A percentile compares a stretch with the other conserved stretches of the same genome.
Conservation (phyloP, 352 stramenopile genomes). For the Phytophthora citrophthora region DNA sequence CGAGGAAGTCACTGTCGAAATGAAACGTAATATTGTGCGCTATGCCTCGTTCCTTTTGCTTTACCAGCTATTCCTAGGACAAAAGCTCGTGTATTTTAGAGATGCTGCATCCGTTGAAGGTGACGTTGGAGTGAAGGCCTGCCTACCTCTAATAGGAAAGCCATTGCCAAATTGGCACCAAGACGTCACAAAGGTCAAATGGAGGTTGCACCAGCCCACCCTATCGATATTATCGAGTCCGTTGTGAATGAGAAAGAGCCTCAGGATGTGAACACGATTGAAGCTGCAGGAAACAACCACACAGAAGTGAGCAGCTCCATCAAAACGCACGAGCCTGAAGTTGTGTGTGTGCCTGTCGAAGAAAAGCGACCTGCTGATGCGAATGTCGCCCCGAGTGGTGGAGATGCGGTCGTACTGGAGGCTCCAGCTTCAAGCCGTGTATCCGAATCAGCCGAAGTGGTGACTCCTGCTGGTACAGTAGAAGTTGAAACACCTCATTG, state of each 20-base stretch:
- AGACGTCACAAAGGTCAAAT: constrained; percentile 16
- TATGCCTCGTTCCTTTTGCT: constrained; percentile 15
- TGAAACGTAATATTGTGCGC: constrained; percentile 30
- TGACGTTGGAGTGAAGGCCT: background rate
- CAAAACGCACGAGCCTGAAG: constrained; percentile 8
- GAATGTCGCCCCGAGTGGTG: background rate
- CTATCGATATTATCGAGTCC: constrained; percentile 13
- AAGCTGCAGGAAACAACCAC: constrained; percentile 11
- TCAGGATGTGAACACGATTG: constrained; percentile 5
- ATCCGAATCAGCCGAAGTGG: constrained; percentile 17
- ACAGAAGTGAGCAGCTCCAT: background rate
- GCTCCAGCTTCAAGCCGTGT: background rate
- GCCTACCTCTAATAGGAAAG: background rate
- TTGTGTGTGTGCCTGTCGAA: constrained; percentile 3
- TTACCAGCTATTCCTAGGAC: constrained; percentile 12
- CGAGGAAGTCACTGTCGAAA: constrained; percentile 7
- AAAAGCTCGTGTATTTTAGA: background rate
- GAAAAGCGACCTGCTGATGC: constrained; percentile 14
- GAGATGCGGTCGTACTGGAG: background rate
- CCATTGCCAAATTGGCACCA: constrained; percentile 15
- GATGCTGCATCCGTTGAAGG: background rate
- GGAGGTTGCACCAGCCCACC: constrained; percentile 12
- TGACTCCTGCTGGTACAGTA: constrained; percentile 32
- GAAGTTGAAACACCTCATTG: constrained; percentile 19
- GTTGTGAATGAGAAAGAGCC: constrained; percentile 8